These are phyloP conservation scores for Symbiodinium pilosum DNA, from an alignment of 73 alveolate species.

Conservation along the genomic window DNA sequence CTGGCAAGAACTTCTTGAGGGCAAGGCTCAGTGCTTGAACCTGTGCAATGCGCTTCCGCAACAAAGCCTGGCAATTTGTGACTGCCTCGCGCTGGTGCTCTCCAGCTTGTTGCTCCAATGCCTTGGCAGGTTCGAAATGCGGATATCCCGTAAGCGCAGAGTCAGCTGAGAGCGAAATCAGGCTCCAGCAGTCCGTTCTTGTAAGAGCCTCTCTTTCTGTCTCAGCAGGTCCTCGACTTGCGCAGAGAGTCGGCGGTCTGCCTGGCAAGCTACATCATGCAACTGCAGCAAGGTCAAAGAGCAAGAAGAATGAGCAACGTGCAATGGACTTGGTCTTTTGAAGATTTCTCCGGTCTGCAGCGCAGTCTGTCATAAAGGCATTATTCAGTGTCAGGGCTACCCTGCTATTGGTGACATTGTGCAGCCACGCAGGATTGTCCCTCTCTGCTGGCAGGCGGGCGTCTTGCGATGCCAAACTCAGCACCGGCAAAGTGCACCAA, in stretches of 20 bases:
- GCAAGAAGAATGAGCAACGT: not conserved
- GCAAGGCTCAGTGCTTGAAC: slow-evolving; percentile 20
- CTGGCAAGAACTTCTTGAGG: slow-evolving; percentile 6
- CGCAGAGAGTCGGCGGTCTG: not conserved
- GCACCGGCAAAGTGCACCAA: slow-evolving; percentile 10
- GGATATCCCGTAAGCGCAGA: not conserved
- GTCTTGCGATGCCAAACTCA: slow-evolving; percentile 14
- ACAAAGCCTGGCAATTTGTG: too few relatives aligned
- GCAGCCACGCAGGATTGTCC: slow-evolving; percentile 19
- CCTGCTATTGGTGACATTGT: slow-evolving; percentile 15
- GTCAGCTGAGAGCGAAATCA: not conserved
- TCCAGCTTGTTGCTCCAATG: slow-evolving; percentile 43
- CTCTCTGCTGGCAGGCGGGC: not conserved
- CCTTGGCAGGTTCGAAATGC: not conserved
- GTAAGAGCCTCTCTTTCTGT: slow-evolving; percentile 45
- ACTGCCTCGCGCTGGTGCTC: slow-evolving; percentile 72
- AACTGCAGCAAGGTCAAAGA: too few relatives aligned
- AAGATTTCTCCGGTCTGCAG: not conserved
- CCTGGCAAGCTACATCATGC: not conserved
- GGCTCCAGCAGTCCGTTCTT: slow-evolving; percentile 17
- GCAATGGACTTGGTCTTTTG: not conserved
- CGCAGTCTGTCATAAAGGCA: not conserved
- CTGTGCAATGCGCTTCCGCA: not conserved
- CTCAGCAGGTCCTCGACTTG: slow-evolving; percentile 23
- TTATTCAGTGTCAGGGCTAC: not conserved